Base-by-base conservation (phyloP, 192 early-diverging fungal species). In the Gigaspora rosea region DNA sequence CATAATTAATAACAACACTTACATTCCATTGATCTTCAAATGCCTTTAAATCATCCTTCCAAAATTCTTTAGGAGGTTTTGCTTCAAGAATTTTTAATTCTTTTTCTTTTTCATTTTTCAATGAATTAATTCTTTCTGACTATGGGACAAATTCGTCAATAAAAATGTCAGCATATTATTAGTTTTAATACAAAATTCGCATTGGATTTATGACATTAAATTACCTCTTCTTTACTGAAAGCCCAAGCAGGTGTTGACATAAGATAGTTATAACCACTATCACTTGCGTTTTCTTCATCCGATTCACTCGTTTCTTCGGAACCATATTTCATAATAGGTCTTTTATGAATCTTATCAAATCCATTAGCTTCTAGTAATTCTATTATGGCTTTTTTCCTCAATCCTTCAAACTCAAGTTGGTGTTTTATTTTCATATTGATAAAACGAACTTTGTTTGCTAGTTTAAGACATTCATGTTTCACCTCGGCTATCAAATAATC, bases 371-470 rank as follows among this genome's bases (percentile, higher is more conserved):
- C 27, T 27, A 27, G 27, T 27, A 27, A 27, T 27, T 27, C 27
- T 27, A 27, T 27, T 27, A 27, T 27, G 27, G 27, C 27, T 27
- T 27, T 27, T 27, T 27, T 27, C 27, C 27, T 27, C 27, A 97
- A 95, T 15, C 88, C 86, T 20, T 92, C 85, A 18, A 77, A 75
- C 16, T 88, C 83, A 80, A 99, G 85, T 51, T 96, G 93, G 36
- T 86, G 91, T 20, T 92, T 80, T 73, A 98, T 95, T 65, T 98
- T 95, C 85, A 96, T 94, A 54, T 88, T 78, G 51, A 98, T 93
- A 71, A 99, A 99, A 10, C 92, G 88, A 15, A 91, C 91, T 74
- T 94, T 93, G 84, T 97, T 97, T 71, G 95, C 90, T 4, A 94
- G 79, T 10, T 89, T 84, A 54, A 83, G 85, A 79, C 88, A 87